A percentile compares a stretch with the other conserved stretches of the same genome.
Evolutionary conservation across 2,329 filamentous ascomycete species (phyloP).

Genomic region (Myriosclerotinia duriaeana): DNA sequence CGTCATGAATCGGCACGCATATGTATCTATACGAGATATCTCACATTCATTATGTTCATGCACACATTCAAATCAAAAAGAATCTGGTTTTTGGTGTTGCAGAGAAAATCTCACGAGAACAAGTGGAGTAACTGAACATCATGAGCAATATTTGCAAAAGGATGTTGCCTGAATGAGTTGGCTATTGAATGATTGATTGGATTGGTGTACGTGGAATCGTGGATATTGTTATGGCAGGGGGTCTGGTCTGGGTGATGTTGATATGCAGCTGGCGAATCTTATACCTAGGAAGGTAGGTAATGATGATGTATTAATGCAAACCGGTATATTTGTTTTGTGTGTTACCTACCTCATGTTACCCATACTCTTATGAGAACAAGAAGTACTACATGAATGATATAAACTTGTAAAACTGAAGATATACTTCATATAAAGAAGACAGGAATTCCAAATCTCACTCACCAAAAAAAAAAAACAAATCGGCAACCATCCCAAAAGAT

Average conservation of each 20-base stretch:
- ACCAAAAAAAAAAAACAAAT: no score
- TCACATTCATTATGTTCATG: not conserved
- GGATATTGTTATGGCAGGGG: no score
- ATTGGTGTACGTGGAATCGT: not conserved
- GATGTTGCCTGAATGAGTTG: constrained; percentile 3
- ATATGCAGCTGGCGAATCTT: not conserved
- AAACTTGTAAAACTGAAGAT: no score
- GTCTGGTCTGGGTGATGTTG: not conserved
- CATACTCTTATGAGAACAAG: no score
- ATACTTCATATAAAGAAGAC: no score
- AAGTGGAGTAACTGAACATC: constrained; percentile 6
- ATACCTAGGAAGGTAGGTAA: no score
- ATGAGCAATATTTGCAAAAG: not conserved
- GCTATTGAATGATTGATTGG: not conserved
- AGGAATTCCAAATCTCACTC: no score
- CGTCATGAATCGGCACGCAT: no score
- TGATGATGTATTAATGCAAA: constrained; percentile 11
- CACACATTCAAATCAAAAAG: not conserved
- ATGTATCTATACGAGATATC: not conserved
- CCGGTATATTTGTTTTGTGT: no score
- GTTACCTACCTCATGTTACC: no score
- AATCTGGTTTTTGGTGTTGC: not conserved
- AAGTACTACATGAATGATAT: no score
- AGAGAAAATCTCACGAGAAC: not conserved
- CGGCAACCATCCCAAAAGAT: no score